Percentiles rank a stretch among this genome's conserved stretches.
These are phyloP conservation scores for Catunica adiposa DNA, from an alignment of 2,329 filamentous ascomycete genomes.

Conservation along the genomic window DNA sequence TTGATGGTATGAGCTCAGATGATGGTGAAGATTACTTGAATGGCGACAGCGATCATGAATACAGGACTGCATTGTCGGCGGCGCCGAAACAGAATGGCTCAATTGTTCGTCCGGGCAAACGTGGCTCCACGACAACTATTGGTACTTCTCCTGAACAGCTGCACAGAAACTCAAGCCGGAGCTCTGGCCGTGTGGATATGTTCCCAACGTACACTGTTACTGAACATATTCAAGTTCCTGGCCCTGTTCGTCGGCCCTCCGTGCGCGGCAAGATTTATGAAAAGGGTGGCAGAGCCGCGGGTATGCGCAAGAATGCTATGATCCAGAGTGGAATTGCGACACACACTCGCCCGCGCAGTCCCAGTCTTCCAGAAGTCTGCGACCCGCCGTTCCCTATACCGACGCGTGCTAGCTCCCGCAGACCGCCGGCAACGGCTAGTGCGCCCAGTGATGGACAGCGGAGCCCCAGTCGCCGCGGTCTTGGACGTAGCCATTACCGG, in stretches of 20 bases:
- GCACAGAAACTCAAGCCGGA: slow-evolving; percentile 20
- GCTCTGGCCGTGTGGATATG: slow-evolving; percentile 26
- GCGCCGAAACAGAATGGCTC: slow-evolving; percentile 24
- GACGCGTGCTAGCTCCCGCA: slow-evolving; percentile 69
- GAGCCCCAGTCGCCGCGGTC: slow-evolving; percentile 52
- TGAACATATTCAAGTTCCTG: slow-evolving; percentile 16
- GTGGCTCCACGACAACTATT: slow-evolving; percentile 23
- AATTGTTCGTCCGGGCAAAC: slow-evolving; percentile 25
- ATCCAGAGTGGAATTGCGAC: slow-evolving; percentile 63
- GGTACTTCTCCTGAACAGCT: slow-evolving; percentile 27
- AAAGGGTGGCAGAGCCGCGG: slow-evolving; percentile 30
- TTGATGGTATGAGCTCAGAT: slow-evolving; percentile 55
- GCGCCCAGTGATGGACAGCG: slow-evolving; percentile 53
- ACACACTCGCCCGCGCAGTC: slow-evolving; percentile 47
- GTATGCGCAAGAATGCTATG: slow-evolving; percentile 63
- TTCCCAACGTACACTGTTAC: slow-evolving; percentile 29
- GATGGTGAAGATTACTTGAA: slow-evolving; percentile 48
- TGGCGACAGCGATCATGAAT: slow-evolving; percentile 50
- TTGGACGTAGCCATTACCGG: slow-evolving; percentile 33
- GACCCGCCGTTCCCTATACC: slow-evolving; percentile 87
- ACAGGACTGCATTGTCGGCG: slow-evolving; percentile 47
- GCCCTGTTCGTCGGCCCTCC: slow-evolving; percentile 20
- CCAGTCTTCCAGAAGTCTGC: slow-evolving; percentile 41
- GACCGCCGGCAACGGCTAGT: slow-evolving; percentile 49
- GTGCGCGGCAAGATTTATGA: slow-evolving; percentile 15